These are phyloP conservation scores for Carex scoparia DNA, from an alignment of 176 grass and related monocot genomes.

Conservation along the genomic window DNA sequence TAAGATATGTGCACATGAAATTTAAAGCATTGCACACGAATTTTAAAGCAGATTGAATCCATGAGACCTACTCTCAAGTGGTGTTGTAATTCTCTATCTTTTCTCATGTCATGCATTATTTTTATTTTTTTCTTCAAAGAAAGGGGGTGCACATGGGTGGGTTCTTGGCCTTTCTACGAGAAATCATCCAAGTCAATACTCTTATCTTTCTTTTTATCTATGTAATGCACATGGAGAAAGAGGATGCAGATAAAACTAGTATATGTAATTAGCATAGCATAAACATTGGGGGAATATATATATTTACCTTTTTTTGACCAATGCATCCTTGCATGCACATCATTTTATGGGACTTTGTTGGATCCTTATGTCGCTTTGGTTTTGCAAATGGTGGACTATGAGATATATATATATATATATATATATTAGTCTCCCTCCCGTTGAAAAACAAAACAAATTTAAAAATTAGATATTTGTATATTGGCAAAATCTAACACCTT, in stretches of 20 bases:
- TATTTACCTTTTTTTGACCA: not conserved
- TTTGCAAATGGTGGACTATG: slow-evolving; percentile 3
- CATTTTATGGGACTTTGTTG: slow-evolving; percentile 1
- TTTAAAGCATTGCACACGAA: no score
- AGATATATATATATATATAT: not conserved
- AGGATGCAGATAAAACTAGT: not conserved
- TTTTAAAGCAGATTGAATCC: no score
- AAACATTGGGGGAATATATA: not conserved
- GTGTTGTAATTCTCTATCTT: not conserved
- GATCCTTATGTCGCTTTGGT: slow-evolving; percentile 7
- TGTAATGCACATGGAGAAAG: slow-evolving; percentile 13
- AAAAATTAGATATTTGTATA: no score
- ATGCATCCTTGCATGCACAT: not conserved
- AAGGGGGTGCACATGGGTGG: slow-evolving; percentile 4
- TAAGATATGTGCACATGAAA: no score
- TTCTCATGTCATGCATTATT: not conserved
- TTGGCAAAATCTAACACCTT: no score
- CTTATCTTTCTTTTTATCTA: not conserved
- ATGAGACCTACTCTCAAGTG: no score
- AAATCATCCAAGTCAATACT: slow-evolving; percentile 15
- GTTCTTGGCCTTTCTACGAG: not conserved
- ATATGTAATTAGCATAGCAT: not conserved
- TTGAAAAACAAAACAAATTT: not conserved
- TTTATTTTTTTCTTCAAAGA: not conserved
- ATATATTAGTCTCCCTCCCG: not conserved